A percentile compares a stretch with the other conserved stretches of the same genome.
Evolutionary conservation across 139 green algal species (phyloP).

Genomic region (Picochlorum sp.): DNA sequence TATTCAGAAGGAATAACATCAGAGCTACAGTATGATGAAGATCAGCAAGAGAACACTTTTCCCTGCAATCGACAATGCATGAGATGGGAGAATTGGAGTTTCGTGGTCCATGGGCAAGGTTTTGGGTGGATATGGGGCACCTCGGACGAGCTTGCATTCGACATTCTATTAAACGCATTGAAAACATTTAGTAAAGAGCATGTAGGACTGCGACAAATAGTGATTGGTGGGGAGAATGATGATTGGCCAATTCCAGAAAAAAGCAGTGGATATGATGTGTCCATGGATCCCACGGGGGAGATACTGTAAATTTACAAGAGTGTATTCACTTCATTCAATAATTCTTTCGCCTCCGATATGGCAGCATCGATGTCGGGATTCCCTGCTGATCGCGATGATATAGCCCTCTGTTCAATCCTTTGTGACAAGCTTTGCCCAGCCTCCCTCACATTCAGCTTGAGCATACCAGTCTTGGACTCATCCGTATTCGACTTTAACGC

Average conservation of each 20-base stretch:
- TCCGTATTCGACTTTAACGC: conserved; percentile 46
- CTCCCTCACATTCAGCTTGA: conserved; percentile 54
- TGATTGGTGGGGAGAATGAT: conserved; percentile 57
- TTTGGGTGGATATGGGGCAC: conserved; percentile 78
- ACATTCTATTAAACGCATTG: conserved; percentile 82
- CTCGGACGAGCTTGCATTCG: conserved; percentile 76
- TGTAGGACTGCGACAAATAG: conserved; percentile 41
- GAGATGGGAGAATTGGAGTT: conserved; percentile 59
- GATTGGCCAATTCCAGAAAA: conserved; percentile 48
- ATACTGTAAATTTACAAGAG: conserved; percentile 6
- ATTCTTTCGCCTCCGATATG: conserved; percentile 13
- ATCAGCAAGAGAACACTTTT: not conserved
- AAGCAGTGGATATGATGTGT: not conserved
- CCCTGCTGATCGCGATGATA: not conserved
- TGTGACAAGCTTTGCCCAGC: conserved; percentile 41
- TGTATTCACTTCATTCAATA: conserved; percentile 20
- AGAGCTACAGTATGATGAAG: conserved; percentile 59
- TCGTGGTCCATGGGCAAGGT: conserved; percentile 41
- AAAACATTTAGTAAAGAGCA: conserved; percentile 64
- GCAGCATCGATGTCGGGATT: conserved; percentile 11
- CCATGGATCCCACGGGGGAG: conserved; percentile 3
- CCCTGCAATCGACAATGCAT: conserved; percentile 45
- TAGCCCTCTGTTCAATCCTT: conserved; percentile 40
- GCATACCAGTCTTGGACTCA: conserved; percentile 26
- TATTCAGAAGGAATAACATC: conserved; percentile 40